Evolutionary conservation across 768 basidiomycete genomes (phyloP), one percentile per base, ranked within the genome.

Genomic region (Lactifluus rugatus): DNA sequence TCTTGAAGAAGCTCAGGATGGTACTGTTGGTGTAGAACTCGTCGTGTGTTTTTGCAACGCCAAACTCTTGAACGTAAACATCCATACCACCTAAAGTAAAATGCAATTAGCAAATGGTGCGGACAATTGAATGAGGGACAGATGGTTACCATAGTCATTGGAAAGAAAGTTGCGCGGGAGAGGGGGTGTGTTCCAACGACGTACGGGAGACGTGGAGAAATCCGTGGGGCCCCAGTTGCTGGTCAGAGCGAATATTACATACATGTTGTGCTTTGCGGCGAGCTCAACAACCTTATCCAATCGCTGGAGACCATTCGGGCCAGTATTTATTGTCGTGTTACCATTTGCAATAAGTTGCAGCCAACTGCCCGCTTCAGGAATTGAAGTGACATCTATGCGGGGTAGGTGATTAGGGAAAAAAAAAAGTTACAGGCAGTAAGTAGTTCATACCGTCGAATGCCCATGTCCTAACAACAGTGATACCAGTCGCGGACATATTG

Each of bases 381-480:
- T 32, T 37, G 50, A 16, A 8, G 63, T 48, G 34, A 64, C 63
- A 7, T 64, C 63, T 64, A 25, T 31, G 42, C 17, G 52, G 36
- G 23, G 14, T 13, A 50, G n/a, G 26, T 36, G 3, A 31, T 54
- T 32, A 47, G 31, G 34, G 44, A 7, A 4, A 14, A 21, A 19
- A 26, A 21, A 19, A 5, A 26, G 25, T 32, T 36, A 36, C 46
- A 26, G 16, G 5, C 36, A 47, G 16, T 52, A 56, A 37, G 28
- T 31, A 9, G 28, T 49, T 61, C 66, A 37, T 41, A 78, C 84
- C 85, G 69, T 87, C 86, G 69, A 87, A 87, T 17, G 78, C 86
- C 86, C 86, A 88, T 3, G 80, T 73, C 42, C 85, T 75, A 28
- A 87, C 78, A 21, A 83, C 83, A 39, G 72, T 80, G 62, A 83